Evolutionary conservation across 2,329 filamentous ascomycete genomes (phyloP).

Genomic region (Scolecobasidium constrictum): DNA sequence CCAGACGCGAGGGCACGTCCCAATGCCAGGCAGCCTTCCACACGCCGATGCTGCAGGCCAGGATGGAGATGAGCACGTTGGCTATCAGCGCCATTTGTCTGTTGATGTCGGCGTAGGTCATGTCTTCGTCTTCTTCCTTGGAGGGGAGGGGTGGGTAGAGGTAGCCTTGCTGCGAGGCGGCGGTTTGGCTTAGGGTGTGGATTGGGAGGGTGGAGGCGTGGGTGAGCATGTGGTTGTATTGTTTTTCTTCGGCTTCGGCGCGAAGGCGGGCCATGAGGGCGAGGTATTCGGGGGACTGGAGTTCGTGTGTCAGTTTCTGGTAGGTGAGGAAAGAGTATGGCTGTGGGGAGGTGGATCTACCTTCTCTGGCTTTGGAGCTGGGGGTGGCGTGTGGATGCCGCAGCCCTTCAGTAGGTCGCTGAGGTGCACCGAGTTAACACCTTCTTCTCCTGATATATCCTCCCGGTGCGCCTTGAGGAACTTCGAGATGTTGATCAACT

Average conservation of each 20-base stretch:
- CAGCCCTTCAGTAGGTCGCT: conserved; percentile 63
- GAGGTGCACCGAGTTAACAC: conserved; percentile 36
- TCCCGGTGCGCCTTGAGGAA: conserved; percentile 23
- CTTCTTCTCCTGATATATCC: background rate
- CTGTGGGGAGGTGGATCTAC: conserved; percentile 42
- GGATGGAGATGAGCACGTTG: conserved; percentile 79
- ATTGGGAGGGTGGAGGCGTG: conserved; percentile 40
- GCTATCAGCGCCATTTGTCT: conserved; percentile 75
- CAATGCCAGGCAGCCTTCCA: conserved; percentile 73
- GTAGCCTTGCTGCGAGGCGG: conserved; percentile 42
- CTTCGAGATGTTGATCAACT: conserved; percentile 54
- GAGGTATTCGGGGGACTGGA: conserved; percentile 69
- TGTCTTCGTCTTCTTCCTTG: conserved; percentile 42
- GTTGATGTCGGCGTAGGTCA: conserved; percentile 63
- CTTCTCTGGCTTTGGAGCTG: conserved; percentile 64
- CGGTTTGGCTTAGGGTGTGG: conserved; percentile 50
- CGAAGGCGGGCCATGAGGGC: conserved; percentile 79
- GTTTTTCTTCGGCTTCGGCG: conserved; percentile 67
- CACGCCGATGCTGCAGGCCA: conserved; percentile 65
- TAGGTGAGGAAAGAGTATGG: background rate
- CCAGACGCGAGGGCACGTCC: conserved; percentile 58
- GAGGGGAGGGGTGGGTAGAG: conserved; percentile 35
- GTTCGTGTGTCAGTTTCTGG: background rate
- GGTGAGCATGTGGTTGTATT: conserved; percentile 72
- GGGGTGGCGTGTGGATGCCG: conserved; percentile 65